Percentiles rank a stretch among this genome's conserved stretches.
Evolutionary conservation across 768 basidiomycete genomes (phyloP).

Genomic region (Pluteus cervinus): DNA sequence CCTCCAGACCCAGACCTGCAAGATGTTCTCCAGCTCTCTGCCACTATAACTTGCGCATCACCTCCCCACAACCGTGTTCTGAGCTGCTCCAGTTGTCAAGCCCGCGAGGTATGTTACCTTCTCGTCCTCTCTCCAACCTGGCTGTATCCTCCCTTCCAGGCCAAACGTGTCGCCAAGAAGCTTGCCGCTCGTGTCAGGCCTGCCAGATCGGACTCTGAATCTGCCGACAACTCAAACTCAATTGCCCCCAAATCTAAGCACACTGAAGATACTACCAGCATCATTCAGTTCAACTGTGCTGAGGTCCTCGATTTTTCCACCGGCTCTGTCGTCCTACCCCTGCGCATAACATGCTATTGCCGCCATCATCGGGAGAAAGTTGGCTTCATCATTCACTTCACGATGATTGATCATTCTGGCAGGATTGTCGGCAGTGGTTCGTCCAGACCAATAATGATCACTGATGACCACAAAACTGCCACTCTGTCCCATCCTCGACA

Average conservation of each 20-base stretch:
- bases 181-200: slow-evolving; percentile 80
- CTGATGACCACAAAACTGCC: slow-evolving; percentile 95
- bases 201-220: slow-evolving; percentile 69
- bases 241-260: slow-evolving; percentile 38
- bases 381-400: slow-evolving; percentile 89
- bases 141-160: slow-evolving; percentile 35
- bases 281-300: slow-evolving; percentile 94
- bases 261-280: slow-evolving; percentile 69
- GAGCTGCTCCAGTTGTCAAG: slow-evolving; percentile 84
- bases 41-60: slow-evolving; percentile 76
- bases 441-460: slow-evolving; percentile 94
- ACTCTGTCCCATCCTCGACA: slow-evolving; percentile 24
- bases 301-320: slow-evolving; percentile 84
- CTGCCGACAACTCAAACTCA: slow-evolving; percentile 44
- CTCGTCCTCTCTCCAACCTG: slow-evolving; percentile 1
- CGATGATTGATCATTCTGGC: slow-evolving; percentile 75
- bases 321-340: slow-evolving; percentile 85
- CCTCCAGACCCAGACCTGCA: slow-evolving; percentile 55
- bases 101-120: slow-evolving; percentile 57
- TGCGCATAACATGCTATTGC: slow-evolving; percentile 97
- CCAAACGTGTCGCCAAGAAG: slow-evolving; percentile 86
- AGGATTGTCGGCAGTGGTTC: slow-evolving; percentile 75
- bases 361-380: slow-evolving; percentile 97
- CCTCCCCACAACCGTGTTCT: slow-evolving; percentile 70
- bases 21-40: slow-evolving; percentile 67